Evolutionary conservation across 306 rosid species (phyloP), one percentile per base, ranked within the genome.

Genomic region (Quercus cerris): DNA sequence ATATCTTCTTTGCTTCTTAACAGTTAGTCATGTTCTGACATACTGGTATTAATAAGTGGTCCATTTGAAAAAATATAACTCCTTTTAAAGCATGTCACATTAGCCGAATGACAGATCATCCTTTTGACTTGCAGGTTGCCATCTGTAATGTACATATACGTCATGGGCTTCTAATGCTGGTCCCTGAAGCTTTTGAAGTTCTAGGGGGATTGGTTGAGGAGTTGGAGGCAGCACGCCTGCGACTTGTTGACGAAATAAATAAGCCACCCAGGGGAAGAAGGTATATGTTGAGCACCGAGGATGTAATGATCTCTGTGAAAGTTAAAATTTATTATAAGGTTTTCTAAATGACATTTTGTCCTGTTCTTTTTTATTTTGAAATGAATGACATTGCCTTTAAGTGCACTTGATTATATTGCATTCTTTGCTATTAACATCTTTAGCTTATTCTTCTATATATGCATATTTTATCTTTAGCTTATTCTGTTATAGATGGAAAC

Each of bases 201-300:
- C 87, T 95, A 75, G 99, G 97, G 70, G 99, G 99, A 59, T 64
- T 85, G 64, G 98, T 95, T 83, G 91, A 90, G 86, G 90, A 88
- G 85, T 82, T 93, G 79, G 99, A 95, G 73, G 98, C 89, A 56
- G 99, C 99, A 71, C 88, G 93, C 52, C 81, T 82, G 75, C 87
- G 94, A 69, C 85, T 95, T 71, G 88, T 95, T 71, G 92, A 89
- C 0, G 99, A 93, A 90, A 84, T 95, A 69, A 93, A 85, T 75
- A 93, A 93, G 85, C 99, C 98, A 82, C 92, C 97, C 2, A 87
- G 99, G 73, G 98, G 97, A 30, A 93, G 76, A 75, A 91, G 98
- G 98, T 94, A 89, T 56, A 56, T 63, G 19, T 44, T 10, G 41
- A 57, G 77, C 74, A 56, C 76, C 55, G 23, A 19, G 59, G 74